Evolutionary conservation across 108 stramenopile genomes (phyloP).

Genomic region (Nannochloropsis granulata): DNA sequence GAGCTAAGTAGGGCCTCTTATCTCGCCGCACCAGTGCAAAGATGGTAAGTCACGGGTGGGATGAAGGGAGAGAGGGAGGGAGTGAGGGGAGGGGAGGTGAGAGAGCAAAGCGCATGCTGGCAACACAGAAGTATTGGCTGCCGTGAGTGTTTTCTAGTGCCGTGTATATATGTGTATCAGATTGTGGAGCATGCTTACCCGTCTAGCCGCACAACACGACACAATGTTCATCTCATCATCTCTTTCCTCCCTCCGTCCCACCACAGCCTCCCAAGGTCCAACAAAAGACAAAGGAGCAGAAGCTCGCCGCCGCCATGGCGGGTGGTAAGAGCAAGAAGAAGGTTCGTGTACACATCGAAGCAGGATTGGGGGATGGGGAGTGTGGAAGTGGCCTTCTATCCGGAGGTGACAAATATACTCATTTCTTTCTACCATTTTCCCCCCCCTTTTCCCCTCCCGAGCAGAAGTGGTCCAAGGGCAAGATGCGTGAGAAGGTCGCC

Average conservation of each 20-base stretch:
- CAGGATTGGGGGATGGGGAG: not conserved
- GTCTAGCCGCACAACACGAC: no score
- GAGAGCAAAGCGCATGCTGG: not conserved
- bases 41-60: not conserved
- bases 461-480: conserved; percentile 98
- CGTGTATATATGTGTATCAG: no score
- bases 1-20: not conserved
- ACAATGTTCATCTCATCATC: no score
- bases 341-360: conserved; percentile 32
- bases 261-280: conserved; percentile 50
- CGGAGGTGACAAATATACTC: not conserved
- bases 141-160: not conserved
- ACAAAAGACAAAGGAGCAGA: conserved; percentile 99
- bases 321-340: conserved; percentile 99
- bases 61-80: not conserved
- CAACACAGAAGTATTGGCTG: not conserved
- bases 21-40: not conserved
- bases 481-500: conserved; percentile 95
- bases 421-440: not conserved
- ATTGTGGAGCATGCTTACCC: no score
- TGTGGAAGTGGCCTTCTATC: not conserved
- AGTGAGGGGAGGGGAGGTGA: not conserved
- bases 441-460: not conserved
- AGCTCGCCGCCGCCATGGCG: conserved; percentile 99
- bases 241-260: not conserved